Conservation (phyloP, 768 basidiomycete species). For the Lepiota venenata region DNA sequence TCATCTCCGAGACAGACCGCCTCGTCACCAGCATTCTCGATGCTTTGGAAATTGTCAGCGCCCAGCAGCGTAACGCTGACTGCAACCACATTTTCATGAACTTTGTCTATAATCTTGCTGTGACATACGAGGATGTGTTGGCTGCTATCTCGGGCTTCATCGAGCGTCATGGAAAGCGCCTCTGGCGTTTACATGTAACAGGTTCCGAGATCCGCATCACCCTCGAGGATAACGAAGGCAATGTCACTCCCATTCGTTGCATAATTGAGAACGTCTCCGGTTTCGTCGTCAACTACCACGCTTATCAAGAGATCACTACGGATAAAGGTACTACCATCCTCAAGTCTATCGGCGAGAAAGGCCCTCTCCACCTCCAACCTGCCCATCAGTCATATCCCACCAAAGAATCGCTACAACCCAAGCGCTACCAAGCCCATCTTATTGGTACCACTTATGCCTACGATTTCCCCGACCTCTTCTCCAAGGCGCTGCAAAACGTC, state of each 20-base stretch:
- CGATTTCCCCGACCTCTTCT: slow-evolving; percentile 99
- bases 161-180: slow-evolving; percentile 95
- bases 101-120: slow-evolving; percentile 95
- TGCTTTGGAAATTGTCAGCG: slow-evolving; percentile 90
- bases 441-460: slow-evolving; percentile 99
- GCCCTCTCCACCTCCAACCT: slow-evolving; percentile 93
- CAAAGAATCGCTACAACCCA: slow-evolving; percentile 97
- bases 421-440: slow-evolving; percentile 98
- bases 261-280: slow-evolving; percentile 99
- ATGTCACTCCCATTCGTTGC: slow-evolving; percentile 93
- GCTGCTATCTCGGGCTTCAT: slow-evolving; percentile 99
- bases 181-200: slow-evolving; percentile 98
- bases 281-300: slow-evolving; percentile 97
- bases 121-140: slow-evolving; percentile 95
- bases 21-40: slow-evolving; percentile 93
- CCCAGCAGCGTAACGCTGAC: slow-evolving; percentile 87
- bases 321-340: slow-evolving; percentile 94
- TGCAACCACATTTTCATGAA: slow-evolving; percentile 99
- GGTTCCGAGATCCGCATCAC: slow-evolving; percentile 96
- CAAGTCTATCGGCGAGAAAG: slow-evolving; percentile 98
- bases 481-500: slow-evolving; percentile 91
- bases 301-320: slow-evolving; percentile 96
- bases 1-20: slow-evolving; percentile 97
- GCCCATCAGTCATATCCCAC: slow-evolving; percentile 93
- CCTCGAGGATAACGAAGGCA: slow-evolving; percentile 93